Base-by-base conservation (phyloP, 2,329 filamentous ascomycete genomes). In the Clarireedia paspali region DNA sequence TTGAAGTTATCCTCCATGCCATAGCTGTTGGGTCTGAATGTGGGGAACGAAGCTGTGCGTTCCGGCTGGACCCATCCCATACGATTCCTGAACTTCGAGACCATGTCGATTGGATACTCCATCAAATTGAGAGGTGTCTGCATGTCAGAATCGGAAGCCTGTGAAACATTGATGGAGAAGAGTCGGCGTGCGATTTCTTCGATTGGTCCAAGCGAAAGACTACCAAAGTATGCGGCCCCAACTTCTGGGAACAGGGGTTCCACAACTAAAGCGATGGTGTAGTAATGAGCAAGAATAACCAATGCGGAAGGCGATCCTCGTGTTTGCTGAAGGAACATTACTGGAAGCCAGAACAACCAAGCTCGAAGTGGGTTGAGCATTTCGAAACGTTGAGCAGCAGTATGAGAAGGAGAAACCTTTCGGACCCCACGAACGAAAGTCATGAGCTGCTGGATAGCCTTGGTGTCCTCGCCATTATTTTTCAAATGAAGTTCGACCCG, bases 321-420 rank as follows among this genome's bases (percentile, higher is more conserved):
- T 47, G 85, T 87, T 61, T 85, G 83, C 68, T 92, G 87, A 26
- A 96, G 79, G 64, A 91, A 87, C 62, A 85, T 84, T 36, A 96
- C 85, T 0, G 94, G 94, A 55, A 96, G 83, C 91, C 92, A 97
- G 73, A 97, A 96, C 15, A 97, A 81, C 91, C 92, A 96, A 64
- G 89, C 88, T 55, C 91, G 82, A 57, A 99, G 80, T 9, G 89
- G 86, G 61, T 95, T 91, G 10, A 97, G 82, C 61, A 91, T 88
- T 66, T 91, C 87, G 69, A 96, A 97, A 67, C 95, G 89, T 68
- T 95, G 85, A 60, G 89, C 86, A 24, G 91, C 83, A 24, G 84
- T 83, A 61, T 87, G 79, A 12, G 80, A 79, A 4, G 85, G 83
- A 67, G 84, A 83, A 62, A 89, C 83, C 69, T 87, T 84, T 67